Percentiles rank a stretch among this genome's conserved stretches.
These are phyloP conservation scores for Alliaria petiolata DNA, from an alignment of 345 rosid species.

Conservation along the genomic window DNA sequence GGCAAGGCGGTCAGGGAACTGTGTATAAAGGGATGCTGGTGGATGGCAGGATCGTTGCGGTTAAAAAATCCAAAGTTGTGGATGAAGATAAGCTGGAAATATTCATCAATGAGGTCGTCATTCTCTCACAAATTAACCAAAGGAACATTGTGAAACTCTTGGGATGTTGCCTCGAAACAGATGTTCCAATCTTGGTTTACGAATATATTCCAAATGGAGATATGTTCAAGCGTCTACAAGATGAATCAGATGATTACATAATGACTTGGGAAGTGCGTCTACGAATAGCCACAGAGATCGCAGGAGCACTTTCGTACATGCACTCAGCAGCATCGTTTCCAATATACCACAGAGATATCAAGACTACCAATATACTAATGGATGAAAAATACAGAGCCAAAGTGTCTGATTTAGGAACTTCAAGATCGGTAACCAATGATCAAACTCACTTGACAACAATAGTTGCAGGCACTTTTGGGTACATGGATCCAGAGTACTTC, in stretches of 20 bases:
- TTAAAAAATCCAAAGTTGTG: conserved; percentile 17
- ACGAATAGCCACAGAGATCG: conserved; percentile 11
- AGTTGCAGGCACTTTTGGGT: conserved; percentile 41
- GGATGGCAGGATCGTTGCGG: conserved; percentile 12
- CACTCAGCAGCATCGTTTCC: conserved; percentile 26
- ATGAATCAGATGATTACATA: background rate
- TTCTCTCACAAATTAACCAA: conserved; percentile 28
- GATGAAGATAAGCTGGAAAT: conserved; percentile 16
- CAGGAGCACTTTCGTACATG: conserved; percentile 13
- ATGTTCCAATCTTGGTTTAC: conserved; percentile 26
- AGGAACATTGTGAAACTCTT: conserved; percentile 24
- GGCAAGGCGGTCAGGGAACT: conserved; percentile 31
- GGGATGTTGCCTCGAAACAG: conserved; percentile 27
- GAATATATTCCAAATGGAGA: conserved; percentile 28
- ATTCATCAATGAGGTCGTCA: conserved; percentile 12
- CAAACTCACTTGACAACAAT: conserved; percentile 27
- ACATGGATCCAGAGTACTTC: conserved; percentile 42
- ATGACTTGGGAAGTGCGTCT: conserved; percentile 29
- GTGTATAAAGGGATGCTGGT: conserved; percentile 28
- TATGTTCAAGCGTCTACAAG: conserved; percentile 14
- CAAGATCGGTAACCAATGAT: conserved; percentile 14
- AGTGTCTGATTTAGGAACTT: conserved; percentile 27
- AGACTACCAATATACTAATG: conserved; percentile 12
- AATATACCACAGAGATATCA: conserved; percentile 29
- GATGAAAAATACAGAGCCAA: conserved; percentile 22